phyloP scores from a whole-genome alignment of 2,329 filamentous ascomycete species.

The Verticillium nubilum region DNA sequence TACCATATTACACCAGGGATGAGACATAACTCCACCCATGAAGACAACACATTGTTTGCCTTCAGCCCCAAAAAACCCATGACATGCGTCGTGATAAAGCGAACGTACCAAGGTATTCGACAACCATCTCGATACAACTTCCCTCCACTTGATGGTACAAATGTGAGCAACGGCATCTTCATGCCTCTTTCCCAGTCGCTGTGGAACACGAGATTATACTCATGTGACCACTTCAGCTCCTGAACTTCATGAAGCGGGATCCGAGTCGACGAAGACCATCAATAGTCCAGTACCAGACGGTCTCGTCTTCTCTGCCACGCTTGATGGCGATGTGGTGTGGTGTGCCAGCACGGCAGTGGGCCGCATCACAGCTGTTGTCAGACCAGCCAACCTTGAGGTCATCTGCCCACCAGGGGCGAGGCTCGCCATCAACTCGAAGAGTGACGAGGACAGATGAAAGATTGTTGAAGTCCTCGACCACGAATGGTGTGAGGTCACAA shows the following conservation, averaged over 20 bases:
- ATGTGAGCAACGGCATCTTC: background rate
- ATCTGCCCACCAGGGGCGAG: slow-evolving; percentile 36
- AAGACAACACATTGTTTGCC: background rate
- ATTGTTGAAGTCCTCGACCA: slow-evolving; percentile 30
- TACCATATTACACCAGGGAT: background rate
- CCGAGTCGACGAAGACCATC: background rate
- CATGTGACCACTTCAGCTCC: background rate
- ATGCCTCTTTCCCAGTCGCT: background rate
- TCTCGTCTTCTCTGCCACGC: background rate
- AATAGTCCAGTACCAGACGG: background rate
- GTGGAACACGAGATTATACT: background rate
- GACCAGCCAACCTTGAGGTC: slow-evolving; percentile 34
- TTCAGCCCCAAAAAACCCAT: background rate
- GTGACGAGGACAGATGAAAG: slow-evolving; percentile 32
- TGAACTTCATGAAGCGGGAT: background rate
- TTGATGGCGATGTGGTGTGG: background rate
- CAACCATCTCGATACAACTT: background rate
- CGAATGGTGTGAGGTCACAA: slow-evolving; percentile 27
- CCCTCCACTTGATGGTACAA: background rate
- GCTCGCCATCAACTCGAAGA: slow-evolving; percentile 28
- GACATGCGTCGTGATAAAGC: background rate
- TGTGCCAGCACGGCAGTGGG: slow-evolving; percentile 23
- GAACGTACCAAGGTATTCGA: background rate
- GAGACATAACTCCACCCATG: background rate
- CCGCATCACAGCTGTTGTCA: slow-evolving; percentile 33